Percentiles rank a stretch among this genome's conserved stretches.
Conservation (phyloP, 1,284 basidiomycete species). For the Malassezia sp. region DNA sequence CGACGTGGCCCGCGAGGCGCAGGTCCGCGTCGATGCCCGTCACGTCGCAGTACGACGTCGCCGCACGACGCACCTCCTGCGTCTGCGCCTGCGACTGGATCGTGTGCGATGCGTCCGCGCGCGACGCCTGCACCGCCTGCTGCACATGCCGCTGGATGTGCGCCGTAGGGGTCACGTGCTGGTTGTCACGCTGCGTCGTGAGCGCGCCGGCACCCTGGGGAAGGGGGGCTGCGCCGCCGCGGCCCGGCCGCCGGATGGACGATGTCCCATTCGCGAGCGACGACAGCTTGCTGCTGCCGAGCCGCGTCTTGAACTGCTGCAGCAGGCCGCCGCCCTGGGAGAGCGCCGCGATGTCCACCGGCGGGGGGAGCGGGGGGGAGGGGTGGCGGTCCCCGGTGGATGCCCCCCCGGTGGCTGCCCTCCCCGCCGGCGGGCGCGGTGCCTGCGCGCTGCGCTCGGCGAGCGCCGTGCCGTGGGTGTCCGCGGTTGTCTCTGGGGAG, state of each 20-base stretch:
- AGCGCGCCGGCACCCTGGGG: not conserved
- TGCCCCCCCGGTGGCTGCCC: too few species aligned
- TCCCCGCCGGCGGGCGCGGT: not conserved
- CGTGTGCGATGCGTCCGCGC: conserved; percentile 43
- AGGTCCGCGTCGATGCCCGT: conserved; percentile 44
- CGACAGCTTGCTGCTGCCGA: conserved; percentile 19
- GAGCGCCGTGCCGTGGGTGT: too few species aligned
- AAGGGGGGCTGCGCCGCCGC: too few species aligned
- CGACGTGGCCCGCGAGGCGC: conserved; percentile 45
- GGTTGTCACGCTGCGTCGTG: not conserved
- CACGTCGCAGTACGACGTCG: conserved; percentile 47
- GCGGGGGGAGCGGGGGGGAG: not conserved
- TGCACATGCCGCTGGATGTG: conserved; percentile 45
- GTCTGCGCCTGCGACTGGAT: conserved; percentile 43
- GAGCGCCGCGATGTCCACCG: not conserved
- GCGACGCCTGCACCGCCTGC: conserved; percentile 45
- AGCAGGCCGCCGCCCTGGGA: conserved; percentile 19
- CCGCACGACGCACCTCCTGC: conserved; percentile 47
- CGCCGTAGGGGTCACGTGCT: conserved; percentile 8
- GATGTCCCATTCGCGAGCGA: conserved; percentile 34
- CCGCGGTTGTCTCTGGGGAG: not conserved
- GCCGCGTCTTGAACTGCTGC: conserved; percentile 23
- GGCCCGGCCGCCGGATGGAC: conserved; percentile 25
- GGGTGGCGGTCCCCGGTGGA: too few species aligned
- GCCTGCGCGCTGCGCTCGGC: not conserved